Evolutionary conservation across 371 early-diverging fungal genomes (phyloP), one percentile per base, ranked within the genome.

Genomic region (Aphelidium insulamus): DNA sequence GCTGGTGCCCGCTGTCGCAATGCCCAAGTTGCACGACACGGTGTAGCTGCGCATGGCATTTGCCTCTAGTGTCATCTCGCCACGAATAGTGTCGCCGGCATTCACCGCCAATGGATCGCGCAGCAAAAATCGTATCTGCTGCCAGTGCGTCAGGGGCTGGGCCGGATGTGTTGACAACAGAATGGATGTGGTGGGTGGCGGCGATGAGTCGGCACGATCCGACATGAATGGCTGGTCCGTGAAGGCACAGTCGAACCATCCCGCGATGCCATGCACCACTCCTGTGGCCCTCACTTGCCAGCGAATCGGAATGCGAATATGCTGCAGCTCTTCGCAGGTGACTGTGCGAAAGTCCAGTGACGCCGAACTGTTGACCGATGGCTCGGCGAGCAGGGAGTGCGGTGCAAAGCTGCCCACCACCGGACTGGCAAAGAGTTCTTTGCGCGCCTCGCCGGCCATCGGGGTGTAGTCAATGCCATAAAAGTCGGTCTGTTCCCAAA

Each of bases 21-120:
- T 48, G 7, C 63, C 64, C 15, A 87, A 48, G 44, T 79, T 69
- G 0, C 65, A 65, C 25, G 45, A 58, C 20, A 90, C 63, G 11
- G 77, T 76, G 51, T 95, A 91, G 33, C 82, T 81, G 25, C 97
- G 67, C 68, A 80, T 72, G 28, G 69, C 70, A 50, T 95, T 95
- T 26, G 77, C 87, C 28, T 61, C 59, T 48, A 81, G 69, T 16
- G 71, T 66, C 59, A 91, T 66, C 70, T 72, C 68, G 2, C 97
- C 97, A 11, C 59, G 57, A 21, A 95, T 52, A 0, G 51, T 50
- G 50, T 91, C 82, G 14, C 70, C 76, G 0, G 82, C 75, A 52
- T 95, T 95, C 9, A 90, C 82, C 0, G 90, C 97, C 25, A 95
- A 49, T 2, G 97, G 97, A 46, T 86, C 85, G 43, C 74, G 72